A percentile compares a stretch with the other conserved stretches of the same genome.
Evolutionary conservation across 768 basidiomycete genomes (phyloP).

Genomic region (Lactarius indigo): DNA sequence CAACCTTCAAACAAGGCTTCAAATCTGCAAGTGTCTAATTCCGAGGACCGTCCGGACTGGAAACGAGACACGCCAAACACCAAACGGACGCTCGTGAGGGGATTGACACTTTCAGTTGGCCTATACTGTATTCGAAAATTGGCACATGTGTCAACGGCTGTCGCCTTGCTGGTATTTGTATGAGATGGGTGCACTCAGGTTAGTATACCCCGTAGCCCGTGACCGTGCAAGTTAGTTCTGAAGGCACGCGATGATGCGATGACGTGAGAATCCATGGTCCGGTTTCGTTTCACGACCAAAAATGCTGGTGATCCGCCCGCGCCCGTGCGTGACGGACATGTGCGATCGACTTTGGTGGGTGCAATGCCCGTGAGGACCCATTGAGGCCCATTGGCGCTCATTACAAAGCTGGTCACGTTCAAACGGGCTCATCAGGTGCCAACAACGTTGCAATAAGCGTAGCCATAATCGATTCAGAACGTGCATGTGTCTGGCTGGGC

Average conservation of each 20-base stretch:
- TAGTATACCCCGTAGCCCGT: too few relatives aligned
- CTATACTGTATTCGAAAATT: neutral
- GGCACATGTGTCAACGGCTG: neutral
- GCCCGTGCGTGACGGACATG: neutral
- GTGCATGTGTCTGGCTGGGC: neutral
- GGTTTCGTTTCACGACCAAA: neutral
- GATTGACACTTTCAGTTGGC: neutral
- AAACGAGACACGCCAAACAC: neutral
- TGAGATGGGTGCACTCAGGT: neutral
- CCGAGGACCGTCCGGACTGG: neutral
- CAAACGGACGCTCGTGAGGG: neutral
- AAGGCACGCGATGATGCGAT: neutral
- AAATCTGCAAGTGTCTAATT: too few relatives aligned
- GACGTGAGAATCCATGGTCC: neutral
- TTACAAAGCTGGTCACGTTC: neutral
- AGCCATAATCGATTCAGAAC: neutral
- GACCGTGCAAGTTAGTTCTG: neutral
- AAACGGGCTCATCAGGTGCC: neutral
- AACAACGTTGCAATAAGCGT: neutral
- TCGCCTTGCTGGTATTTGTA: neutral
- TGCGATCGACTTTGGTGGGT: neutral
- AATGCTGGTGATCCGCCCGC: conserved; percentile 8
- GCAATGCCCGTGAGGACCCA: neutral
- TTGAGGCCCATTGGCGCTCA: neutral
- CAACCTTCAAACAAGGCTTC: too few relatives aligned